phyloP scores from a whole-genome alignment of 768 basidiomycete species.

The Trichaptum fuscoviolaceum region DNA sequence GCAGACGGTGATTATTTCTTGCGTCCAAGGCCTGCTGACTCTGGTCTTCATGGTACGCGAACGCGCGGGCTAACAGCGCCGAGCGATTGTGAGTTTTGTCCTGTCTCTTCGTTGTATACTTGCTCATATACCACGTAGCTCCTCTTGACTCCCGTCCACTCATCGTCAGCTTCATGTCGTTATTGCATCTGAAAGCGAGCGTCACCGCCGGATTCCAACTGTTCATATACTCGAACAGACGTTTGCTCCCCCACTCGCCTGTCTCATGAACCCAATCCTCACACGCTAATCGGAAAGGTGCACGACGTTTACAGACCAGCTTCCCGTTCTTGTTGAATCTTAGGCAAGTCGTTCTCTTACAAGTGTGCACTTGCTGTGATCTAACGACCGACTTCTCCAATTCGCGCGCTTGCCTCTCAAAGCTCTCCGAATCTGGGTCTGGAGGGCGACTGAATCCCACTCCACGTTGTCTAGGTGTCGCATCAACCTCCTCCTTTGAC shows the following conservation, averaged over 20 bases:
- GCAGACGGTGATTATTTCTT: slow-evolving; percentile 20
- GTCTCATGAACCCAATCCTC: slow-evolving; percentile 12
- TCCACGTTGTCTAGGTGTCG: slow-evolving; percentile 19
- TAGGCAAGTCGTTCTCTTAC: slow-evolving; percentile 22
- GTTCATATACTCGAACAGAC: slow-evolving; percentile 18
- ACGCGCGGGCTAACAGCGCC: slow-evolving; percentile 27
- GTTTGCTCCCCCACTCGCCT: slow-evolving; percentile 16
- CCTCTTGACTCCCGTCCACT: slow-evolving; percentile 29
- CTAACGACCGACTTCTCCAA: slow-evolving; percentile 23
- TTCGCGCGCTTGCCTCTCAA: slow-evolving; percentile 9
- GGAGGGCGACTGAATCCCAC: slow-evolving; percentile 30
- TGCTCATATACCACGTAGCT: slow-evolving; percentile 30
- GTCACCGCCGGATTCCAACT: slow-evolving; percentile 22
- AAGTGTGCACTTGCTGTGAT: slow-evolving; percentile 30
- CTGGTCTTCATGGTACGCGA: slow-evolving; percentile 23
- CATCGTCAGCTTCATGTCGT: slow-evolving; percentile 36
- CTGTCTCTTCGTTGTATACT: slow-evolving; percentile 34
- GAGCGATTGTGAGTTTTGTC: slow-evolving; percentile 28
- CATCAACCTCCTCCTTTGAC: slow-evolving; percentile 16
- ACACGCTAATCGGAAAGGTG: slow-evolving; percentile 16
- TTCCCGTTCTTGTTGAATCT: slow-evolving; percentile 10
- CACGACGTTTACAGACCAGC: slow-evolving; percentile 28
- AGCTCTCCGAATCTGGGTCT: slow-evolving; percentile 25
- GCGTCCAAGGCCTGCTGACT: slow-evolving; percentile 11
- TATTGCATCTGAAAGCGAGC: slow-evolving; percentile 28